A percentile compares a stretch with the other conserved stretches of the same genome.
Evolutionary conservation across 345 rosid species (phyloP).

Genomic region (Combretum micranthum): DNA sequence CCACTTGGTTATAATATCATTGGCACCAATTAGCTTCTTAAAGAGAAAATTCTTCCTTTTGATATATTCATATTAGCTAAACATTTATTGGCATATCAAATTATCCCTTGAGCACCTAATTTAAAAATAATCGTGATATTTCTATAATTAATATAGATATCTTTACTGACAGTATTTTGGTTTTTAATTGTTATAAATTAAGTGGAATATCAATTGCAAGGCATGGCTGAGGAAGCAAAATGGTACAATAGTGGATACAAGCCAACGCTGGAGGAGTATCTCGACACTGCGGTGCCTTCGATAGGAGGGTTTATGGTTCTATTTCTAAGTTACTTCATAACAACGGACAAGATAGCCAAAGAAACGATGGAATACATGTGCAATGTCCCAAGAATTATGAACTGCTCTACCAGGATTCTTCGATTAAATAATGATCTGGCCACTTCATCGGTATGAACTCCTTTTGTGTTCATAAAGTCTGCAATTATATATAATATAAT

Average conservation of each 20-base stretch:
- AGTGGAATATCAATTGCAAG: constrained; percentile 16
- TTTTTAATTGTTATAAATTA: not conserved
- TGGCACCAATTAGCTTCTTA: no score
- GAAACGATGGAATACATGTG: constrained; percentile 9
- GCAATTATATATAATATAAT: no score
- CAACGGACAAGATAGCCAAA: constrained; percentile 5
- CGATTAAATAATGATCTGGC: constrained; percentile 5
- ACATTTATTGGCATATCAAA: no score
- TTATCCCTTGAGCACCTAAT: not conserved
- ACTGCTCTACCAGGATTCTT: constrained; percentile 8
- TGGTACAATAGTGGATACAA: constrained; percentile 9
- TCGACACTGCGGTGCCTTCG: constrained; percentile 1
- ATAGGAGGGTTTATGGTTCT: not conserved
- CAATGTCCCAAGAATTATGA: constrained; percentile 5
- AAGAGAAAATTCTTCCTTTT: no score
- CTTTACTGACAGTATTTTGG: not conserved
- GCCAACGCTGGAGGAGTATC: constrained; percentile 7
- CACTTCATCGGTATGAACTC: constrained; percentile 6
- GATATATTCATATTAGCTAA: no score
- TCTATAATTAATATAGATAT: not conserved
- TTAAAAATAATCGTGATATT: not conserved
- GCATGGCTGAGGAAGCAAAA: constrained; percentile 13
- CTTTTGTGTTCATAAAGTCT: no score
- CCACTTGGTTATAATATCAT: no score
- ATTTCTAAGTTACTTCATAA: not conserved